A percentile compares a stretch with the other conserved stretches of the same genome.
Conservation (phyloP, 78 protist species). For the Reticulomyxa filosa region DNA sequence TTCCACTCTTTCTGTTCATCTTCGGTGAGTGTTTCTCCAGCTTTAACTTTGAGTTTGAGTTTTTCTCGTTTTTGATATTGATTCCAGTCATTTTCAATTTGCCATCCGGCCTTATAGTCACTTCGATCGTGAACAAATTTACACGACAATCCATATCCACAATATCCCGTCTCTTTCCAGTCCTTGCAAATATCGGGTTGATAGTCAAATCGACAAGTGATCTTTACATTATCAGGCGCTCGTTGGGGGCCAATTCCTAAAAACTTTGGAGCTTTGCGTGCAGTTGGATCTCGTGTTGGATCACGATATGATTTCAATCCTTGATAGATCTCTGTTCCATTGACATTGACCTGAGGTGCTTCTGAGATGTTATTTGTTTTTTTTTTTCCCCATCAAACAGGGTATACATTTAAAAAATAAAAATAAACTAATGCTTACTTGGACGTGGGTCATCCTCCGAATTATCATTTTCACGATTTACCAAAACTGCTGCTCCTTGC, state of each 20-base stretch:
- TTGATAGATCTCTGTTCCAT: too few species aligned
- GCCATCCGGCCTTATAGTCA: conserved; percentile 74
- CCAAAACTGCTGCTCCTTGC: too few species aligned
- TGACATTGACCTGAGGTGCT: too few species aligned
- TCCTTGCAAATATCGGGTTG: conserved; percentile 81
- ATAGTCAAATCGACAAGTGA: conserved; percentile 42
- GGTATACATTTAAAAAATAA: too few species aligned
- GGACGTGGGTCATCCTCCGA: too few species aligned
- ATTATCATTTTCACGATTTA: too few species aligned
- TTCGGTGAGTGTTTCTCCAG: not conserved
- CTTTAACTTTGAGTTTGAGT: not conserved
- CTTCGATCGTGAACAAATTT: conserved; percentile 76
- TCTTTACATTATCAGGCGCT: conserved; percentile 1
- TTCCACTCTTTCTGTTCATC: not conserved
- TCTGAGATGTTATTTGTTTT: too few species aligned
- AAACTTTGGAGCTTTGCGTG: too few species aligned
- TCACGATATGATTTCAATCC: too few species aligned
- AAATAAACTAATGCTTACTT: too few species aligned
- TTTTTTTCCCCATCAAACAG: too few species aligned
- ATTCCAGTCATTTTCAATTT: conserved; percentile 55
- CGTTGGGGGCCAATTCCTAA: not conserved
- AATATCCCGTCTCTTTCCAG: conserved; percentile 76
- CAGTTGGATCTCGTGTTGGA: too few species aligned
- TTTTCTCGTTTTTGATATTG: not conserved
- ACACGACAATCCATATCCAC: conserved; percentile 72